A percentile compares a stretch with the other conserved stretches of the same genome.
Conservation (phyloP, 352 stramenopile genomes). For the Globisporangium paroecandrum region DNA sequence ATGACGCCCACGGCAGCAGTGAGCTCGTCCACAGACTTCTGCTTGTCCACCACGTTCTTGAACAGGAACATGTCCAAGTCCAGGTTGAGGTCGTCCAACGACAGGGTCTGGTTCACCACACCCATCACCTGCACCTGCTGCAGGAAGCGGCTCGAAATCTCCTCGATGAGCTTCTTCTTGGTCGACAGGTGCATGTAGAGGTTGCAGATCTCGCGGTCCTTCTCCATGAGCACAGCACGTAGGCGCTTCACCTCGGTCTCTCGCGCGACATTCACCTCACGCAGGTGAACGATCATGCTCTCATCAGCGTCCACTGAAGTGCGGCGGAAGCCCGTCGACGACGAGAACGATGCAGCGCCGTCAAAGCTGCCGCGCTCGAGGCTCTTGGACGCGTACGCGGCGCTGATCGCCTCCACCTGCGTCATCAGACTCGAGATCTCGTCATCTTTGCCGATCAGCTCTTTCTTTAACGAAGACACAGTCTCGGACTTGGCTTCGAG, state of each 20-base stretch:
- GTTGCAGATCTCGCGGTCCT: constrained; percentile 79
- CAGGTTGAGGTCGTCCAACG: constrained; percentile 33
- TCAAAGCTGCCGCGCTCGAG: constrained; percentile 4
- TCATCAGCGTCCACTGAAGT: constrained; percentile 10
- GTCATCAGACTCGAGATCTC: constrained; percentile 14
- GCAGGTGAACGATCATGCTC: constrained; percentile 22
- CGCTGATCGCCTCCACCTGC: constrained; percentile 23
- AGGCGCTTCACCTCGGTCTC: constrained; percentile 50
- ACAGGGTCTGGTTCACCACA: constrained; percentile 11
- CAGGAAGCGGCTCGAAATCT: constrained; percentile 62
- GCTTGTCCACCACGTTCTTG: constrained; percentile 65
- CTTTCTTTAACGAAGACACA: constrained; percentile 38
- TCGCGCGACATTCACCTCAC: constrained; percentile 29
- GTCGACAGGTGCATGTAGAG: constrained; percentile 77
- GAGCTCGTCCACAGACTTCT: constrained; percentile 63
- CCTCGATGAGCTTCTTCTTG: constrained; percentile 76
- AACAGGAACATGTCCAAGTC: constrained; percentile 78
- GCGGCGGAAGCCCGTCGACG: constrained; percentile 8
- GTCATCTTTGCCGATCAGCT: constrained; percentile 14
- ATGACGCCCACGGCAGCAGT: constrained; percentile 57
- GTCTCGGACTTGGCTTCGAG: constrained; percentile 36
- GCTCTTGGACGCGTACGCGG: constrained; percentile 16
- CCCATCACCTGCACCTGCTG: constrained; percentile 43
- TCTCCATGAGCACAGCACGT: constrained; percentile 51
- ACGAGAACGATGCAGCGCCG: constrained; percentile 11